Conservation (phyloP, 2,329 filamentous ascomycete species). For the Colletotrichum horii region DNA sequence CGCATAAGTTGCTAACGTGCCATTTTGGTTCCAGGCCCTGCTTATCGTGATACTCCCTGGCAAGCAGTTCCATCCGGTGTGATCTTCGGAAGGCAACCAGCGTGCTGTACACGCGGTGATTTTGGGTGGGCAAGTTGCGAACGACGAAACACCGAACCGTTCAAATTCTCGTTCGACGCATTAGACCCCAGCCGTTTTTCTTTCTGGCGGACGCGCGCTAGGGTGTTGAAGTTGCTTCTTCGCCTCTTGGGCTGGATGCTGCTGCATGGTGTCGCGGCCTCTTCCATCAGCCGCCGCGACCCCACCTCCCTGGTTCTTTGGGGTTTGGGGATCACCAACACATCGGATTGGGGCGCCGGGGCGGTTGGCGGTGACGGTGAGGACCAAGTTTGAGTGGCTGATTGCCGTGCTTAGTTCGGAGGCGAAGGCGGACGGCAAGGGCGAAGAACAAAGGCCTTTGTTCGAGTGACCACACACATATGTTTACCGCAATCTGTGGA, state of each 20-base stretch:
- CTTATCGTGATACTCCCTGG: not conserved
- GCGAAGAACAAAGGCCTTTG: not conserved
- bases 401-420: not conserved
- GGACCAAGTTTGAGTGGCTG: not conserved
- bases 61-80: not conserved
- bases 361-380: not conserved
- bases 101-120: not conserved
- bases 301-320: not conserved
- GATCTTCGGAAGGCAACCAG: not conserved
- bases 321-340: constrained; percentile 8
- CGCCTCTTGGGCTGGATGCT: not conserved
- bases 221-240: not conserved
- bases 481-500: not conserved
- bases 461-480: not conserved
- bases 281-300: not conserved
- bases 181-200: not conserved
- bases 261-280: not conserved
- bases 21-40: not conserved
- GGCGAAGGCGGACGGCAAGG: not conserved
- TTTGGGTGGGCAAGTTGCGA: not conserved
- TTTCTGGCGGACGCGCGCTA: not conserved
- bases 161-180: not conserved
- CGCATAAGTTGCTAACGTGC: not conserved
- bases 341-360: not conserved
- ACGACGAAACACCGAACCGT: not conserved